Conservation (phyloP, 192 early-diverging fungal genomes). For the Geranomyces variabilis region DNA sequence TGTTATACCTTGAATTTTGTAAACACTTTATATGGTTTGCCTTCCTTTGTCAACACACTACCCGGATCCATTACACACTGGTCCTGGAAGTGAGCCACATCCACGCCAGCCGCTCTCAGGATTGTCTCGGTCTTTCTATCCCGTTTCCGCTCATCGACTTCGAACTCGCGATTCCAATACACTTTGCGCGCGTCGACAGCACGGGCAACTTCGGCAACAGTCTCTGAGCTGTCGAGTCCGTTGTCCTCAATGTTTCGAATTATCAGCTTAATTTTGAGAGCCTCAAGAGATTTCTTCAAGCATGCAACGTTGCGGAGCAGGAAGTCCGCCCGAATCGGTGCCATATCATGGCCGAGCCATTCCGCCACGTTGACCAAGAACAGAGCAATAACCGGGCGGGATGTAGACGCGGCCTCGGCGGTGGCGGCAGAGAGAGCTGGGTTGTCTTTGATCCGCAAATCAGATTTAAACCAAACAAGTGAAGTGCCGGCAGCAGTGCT, state of each 20-base stretch:
- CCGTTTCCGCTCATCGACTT: slow-evolving; percentile 54
- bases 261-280: slow-evolving; percentile 51
- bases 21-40: slow-evolving; percentile 51
- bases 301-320: slow-evolving; percentile 48
- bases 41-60: slow-evolving; percentile 51
- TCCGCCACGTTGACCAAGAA: slow-evolving; percentile 62
- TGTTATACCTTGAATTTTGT: slow-evolving; percentile 49
- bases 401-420: background rate
- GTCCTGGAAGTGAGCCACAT: slow-evolving; percentile 46
- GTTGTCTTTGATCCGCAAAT: background rate
- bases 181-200: slow-evolving; percentile 42
- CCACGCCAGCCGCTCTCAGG: slow-evolving; percentile 20
- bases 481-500: no score
- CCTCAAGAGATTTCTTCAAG: slow-evolving; percentile 39
- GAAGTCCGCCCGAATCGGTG: slow-evolving; percentile 58
- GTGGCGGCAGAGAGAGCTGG: slow-evolving; percentile 14
- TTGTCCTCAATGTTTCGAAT: slow-evolving; percentile 39
- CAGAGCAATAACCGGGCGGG: slow-evolving; percentile 44
- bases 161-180: slow-evolving; percentile 61
- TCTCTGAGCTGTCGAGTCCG: slow-evolving; percentile 31
- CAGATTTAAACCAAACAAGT: background rate
- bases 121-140: slow-evolving; percentile 40
- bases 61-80: slow-evolving; percentile 62
- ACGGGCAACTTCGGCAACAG: slow-evolving; percentile 39
- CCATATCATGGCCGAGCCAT: slow-evolving; percentile 55